These are phyloP conservation scores for Phlyctochytrium planicorne DNA, from an alignment of 192 early-diverging fungal genomes.

Conservation along the genomic window DNA sequence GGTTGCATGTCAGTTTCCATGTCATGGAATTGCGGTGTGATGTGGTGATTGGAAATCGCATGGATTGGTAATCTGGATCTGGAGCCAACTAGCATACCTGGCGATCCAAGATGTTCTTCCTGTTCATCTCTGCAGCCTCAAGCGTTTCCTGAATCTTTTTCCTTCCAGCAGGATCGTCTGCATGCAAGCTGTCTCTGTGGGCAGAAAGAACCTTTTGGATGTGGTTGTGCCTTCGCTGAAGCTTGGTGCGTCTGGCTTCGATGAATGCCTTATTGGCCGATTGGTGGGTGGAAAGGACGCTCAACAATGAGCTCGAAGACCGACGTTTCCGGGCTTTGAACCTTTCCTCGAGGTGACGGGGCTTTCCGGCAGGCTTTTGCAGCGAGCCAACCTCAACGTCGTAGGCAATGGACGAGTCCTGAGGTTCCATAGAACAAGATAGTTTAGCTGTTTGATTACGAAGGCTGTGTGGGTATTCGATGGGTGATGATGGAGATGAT, in stretches of 20 bases:
- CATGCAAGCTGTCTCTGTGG: slow-evolving; percentile 18
- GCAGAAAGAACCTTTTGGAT: slow-evolving; percentile 33
- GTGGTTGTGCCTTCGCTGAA: slow-evolving; percentile 29
- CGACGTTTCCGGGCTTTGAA: slow-evolving; percentile 8
- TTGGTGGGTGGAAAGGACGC: slow-evolving; percentile 9
- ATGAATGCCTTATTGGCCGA: slow-evolving; percentile 33
- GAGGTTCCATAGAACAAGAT: too few relatives aligned
- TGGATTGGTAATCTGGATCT: too few relatives aligned
- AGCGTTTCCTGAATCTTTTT: slow-evolving; percentile 26
- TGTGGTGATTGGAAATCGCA: too few relatives aligned
- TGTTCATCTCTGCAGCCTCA: slow-evolving; percentile 34
- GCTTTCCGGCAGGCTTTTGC: slow-evolving; percentile 47
- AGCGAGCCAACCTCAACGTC: slow-evolving; percentile 48
- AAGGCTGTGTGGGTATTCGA: too few relatives aligned
- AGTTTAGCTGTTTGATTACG: too few relatives aligned
- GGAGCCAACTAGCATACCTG: slow-evolving; percentile 18
- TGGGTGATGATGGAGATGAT: too few relatives aligned
- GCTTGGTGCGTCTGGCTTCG: slow-evolving; percentile 39
- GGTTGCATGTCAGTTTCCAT: neutral
- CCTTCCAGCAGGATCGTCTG: slow-evolving; percentile 1
- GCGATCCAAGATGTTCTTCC: slow-evolving; percentile 30
- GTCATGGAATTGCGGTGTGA: neutral
- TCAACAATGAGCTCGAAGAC: neutral
- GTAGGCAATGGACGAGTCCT: too few relatives aligned
- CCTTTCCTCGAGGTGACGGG: slow-evolving; percentile 48